Base-by-base conservation (phyloP, 2,329 filamentous ascomycete genomes). In the Apiospora hydei region DNA sequence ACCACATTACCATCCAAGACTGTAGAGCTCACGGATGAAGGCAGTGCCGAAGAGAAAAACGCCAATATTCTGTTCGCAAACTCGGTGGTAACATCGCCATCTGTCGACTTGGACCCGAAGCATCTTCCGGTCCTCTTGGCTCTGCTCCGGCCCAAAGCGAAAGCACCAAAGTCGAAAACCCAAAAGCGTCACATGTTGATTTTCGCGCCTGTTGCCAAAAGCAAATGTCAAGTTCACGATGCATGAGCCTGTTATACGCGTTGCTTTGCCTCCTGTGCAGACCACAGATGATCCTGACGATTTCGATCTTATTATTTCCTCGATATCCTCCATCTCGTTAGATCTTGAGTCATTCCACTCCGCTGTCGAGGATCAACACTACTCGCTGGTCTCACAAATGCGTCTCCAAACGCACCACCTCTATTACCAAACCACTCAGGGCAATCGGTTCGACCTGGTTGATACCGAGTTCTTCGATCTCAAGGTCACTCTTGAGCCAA, bases 331-430 rank as follows among this genome's bases (percentile, higher is more conserved):
- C 0, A 90, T 98, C 49, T 97, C 96, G 0, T 84, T 98, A 30
- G 96, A 99, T 78, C 88, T 97, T 67, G 96, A 99, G 79, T 98
- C 96, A 0, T 98, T 95, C n/a, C 96, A 99, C 82, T 96, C 94
- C 3, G 87, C 92, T 0, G 90, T 94, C 47, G 93, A 93, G 72
- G 93, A 97, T 46, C 84, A 95, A 4, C 93, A 98, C 79, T 99
- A 99, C 82, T 94, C 93, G 6, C 84, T 99, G 0, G 91, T 91
- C 18, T 94, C 95, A 0, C 93, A 93, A 4, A 91, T 97, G 80
- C 89, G 96, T 66, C 85, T 98, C 72, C 92, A 96, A 74, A 93
- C 94, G 0, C 95, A 98, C 80, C 90, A 94, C 75, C 87, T 99
- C 0, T 99, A 98, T 81, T 99, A 99, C 80, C 97, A 98, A 79